A percentile compares a stretch with the other conserved stretches of the same genome.
These are phyloP conservation scores for Ophiobolus disseminans DNA, from an alignment of 2,329 filamentous ascomycete genomes.

Conservation along the genomic window DNA sequence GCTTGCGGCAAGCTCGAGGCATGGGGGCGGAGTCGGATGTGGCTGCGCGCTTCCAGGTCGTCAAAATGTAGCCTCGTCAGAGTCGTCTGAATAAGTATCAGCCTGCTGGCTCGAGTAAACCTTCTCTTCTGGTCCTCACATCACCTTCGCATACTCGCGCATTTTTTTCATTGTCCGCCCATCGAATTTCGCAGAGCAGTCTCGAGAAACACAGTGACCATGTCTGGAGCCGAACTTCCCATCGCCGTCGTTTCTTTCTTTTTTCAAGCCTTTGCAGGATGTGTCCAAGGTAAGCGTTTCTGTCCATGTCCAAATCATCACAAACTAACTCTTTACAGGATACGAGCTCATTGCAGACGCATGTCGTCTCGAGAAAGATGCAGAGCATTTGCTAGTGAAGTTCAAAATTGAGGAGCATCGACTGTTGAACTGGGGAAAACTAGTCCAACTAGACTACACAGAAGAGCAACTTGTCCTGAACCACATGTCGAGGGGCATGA, in stretches of 20 bases:
- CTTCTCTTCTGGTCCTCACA: background rate
- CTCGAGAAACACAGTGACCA: conserved; percentile 11
- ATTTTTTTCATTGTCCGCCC: background rate
- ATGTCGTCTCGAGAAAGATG: conserved; percentile 39
- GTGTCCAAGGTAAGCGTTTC: conserved; percentile 36
- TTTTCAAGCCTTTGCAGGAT: conserved; percentile 49
- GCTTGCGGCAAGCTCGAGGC: conserved; percentile 21
- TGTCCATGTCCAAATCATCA: background rate
- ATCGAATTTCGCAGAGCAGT: no score
- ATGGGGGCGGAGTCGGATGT: conserved; percentile 39
- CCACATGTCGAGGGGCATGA: conserved; percentile 40
- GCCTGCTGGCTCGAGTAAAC: conserved; percentile 12
- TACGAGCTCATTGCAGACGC: conserved; percentile 50
- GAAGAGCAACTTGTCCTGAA: conserved; percentile 43
- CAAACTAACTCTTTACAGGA: conserved; percentile 21
- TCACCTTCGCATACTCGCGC: background rate
- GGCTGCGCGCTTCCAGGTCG: conserved; percentile 21
- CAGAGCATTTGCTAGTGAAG: conserved; percentile 44
- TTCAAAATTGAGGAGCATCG: conserved; percentile 49
- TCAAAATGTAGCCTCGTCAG: conserved; percentile 21
- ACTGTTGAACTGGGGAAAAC: conserved; percentile 48
- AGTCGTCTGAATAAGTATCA: conserved; percentile 21
- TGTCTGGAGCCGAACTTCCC: conserved; percentile 28
- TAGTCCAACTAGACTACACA: conserved; percentile 41
- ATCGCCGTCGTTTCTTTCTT: conserved; percentile 42